Base-by-base conservation (phyloP, 495 filamentous ascomycete genomes). In the Aspergillus coremiiformis region DNA sequence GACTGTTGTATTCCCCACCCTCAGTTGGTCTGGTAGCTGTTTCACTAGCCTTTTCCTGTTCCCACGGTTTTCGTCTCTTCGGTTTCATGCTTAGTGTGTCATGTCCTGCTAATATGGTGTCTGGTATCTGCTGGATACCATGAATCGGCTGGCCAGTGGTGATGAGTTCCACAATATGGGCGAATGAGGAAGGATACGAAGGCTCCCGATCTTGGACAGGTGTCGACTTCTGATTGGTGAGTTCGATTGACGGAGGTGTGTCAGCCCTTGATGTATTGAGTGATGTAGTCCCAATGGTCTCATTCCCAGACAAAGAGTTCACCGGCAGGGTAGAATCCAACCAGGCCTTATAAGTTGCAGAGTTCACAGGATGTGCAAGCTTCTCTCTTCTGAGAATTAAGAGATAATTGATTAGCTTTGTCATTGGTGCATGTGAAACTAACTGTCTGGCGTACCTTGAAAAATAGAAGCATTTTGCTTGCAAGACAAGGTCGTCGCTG, bases 111-210 rank as follows among this genome's bases (percentile, higher is more conserved):
- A 93, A 77, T 6, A 96, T 78, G 0, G 83, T 93, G 55, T 89
- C 78, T 12, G 94, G 90, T 55, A 98, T 93, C 54, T 96, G 77
- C 55, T 84, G 83, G 60, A 98, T 94, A 2, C 93, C 93, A 0
- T 90, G 87, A 45, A 98, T 86, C 4, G 85, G 83, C 64, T 90
- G 81, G 39, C 90, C 90, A 17, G 78, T 85, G 4, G 85, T 86
- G 56, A 98, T 89, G 26, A 96, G 81, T 39, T 89, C 90, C 30
- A 96, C 84, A 45, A 98, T 90, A 52, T 92, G 84, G 23, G 87
- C 83, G 61, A 98, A 97, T 2, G 85, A 86, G 21, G 82, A 83
- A 4, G 93, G 93, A 64, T 96, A 96, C 3, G 84, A 80, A 39
- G 82, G 72, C 21, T 78, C 72, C 19, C n/a, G n/a, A n/a, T n/a